Conservation (phyloP, 176 grass and related monocot species). For the Guadua angustifolia region DNA sequence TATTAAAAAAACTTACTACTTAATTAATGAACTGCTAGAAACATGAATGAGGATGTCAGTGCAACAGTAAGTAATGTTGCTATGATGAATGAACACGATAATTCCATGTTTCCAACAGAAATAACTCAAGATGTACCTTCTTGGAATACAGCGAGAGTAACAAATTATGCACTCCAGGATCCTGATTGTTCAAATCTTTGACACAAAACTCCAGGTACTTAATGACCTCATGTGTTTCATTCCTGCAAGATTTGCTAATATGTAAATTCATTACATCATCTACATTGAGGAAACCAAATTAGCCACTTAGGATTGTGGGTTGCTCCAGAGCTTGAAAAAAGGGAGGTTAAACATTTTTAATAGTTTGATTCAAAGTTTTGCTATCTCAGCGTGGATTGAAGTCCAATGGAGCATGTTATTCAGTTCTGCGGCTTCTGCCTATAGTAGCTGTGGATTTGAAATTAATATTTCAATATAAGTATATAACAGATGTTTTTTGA, state of each 20-base stretch:
- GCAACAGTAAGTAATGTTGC: constrained; percentile 16
- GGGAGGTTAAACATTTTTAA: constrained; percentile 19
- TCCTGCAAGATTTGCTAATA: constrained; percentile 64
- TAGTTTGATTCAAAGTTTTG: constrained; percentile 19
- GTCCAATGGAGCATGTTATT: not conserved
- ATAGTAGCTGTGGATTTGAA: not conserved
- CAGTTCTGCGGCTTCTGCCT: not conserved
- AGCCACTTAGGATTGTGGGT: not conserved
- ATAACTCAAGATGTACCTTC: constrained; percentile 67
- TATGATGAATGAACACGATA: constrained; percentile 2
- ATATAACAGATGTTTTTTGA: not conserved
- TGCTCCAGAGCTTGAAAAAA: constrained; percentile 8
- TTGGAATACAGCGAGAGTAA: constrained; percentile 87
- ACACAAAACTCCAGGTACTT: constrained; percentile 99
- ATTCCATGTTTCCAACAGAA: constrained; percentile 31
- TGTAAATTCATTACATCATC: constrained; percentile 41
- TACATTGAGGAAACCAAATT: not conserved
- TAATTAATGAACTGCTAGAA: not conserved
- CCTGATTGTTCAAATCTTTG: constrained; percentile 79
- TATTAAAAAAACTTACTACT: constrained; percentile 19
- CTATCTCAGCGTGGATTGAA: not conserved
- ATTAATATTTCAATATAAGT: not conserved
- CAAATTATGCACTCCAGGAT: constrained; percentile 94
- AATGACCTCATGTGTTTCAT: constrained; percentile 94
- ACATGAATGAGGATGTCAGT: constrained; percentile 1